Base-by-base conservation (phyloP, 352 stramenopile genomes). In the Phytophthora podocarpi region DNA sequence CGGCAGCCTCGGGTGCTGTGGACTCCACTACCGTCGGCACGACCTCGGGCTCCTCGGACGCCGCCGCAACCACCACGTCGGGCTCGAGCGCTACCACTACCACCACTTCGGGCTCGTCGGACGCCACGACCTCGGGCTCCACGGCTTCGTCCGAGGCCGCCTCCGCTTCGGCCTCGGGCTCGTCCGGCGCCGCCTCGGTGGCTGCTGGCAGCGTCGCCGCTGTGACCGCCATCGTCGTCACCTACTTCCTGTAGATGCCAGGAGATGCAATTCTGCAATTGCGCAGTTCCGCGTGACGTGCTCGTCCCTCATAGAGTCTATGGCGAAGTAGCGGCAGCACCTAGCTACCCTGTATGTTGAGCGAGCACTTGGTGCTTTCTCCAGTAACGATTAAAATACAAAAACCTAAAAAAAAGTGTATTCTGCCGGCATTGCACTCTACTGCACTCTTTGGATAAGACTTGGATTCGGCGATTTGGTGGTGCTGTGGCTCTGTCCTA, bases 161-260 rank as follows among this genome's bases (percentile, higher is more conserved):
- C 6, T 67, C 57, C 2, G 43, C 49, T 37, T 64, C 56, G 10
- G 58, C 50, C 34, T 64, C 53, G n/a, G 66, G 66, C 31, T 71
- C 66, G 36, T 75, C 67, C 28, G 56, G 61, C n/a, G 67, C 67
- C 35, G 61, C 59, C 21, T 67, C 55, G 49, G 67, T 75, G 16
- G 61, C 55, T 59, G 67, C 57, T 43, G 61, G 67, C 55, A 65
- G 67, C 30, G 59, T 72, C 23, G 61, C 67, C 31, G 67, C 67
- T 26, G 31, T 68, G 26, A 75, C 62, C 3, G 62, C 67, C 35
- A 56, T 46, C 6, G 56, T 75, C 28, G 67, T 67, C 39, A 72
- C 61, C 20, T 75, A 72, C 49, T 75, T 71, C 60, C 50, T 75
- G 49, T 74, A 74, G 40, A 47, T 31, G 12, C 23, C 28, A 21